phyloP scores from a whole-genome alignment of 2,329 filamentous ascomycete genomes.

The Ophiostoma perfectum region DNA sequence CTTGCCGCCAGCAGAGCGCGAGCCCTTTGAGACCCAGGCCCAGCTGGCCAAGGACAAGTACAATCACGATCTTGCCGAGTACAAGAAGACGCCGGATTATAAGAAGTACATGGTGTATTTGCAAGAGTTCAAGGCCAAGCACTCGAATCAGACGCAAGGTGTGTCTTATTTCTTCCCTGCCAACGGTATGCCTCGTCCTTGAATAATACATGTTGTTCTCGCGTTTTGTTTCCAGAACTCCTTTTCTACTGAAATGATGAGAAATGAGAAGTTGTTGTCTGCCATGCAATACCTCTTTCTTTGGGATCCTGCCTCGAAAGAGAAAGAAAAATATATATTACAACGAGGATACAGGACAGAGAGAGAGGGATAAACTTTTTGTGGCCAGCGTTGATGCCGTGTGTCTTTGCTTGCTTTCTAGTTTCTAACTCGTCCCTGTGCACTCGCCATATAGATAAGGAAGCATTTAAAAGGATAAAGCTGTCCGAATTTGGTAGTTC shows the following conservation, averaged over 20 bases:
- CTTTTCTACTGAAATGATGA: not conserved
- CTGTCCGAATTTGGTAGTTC: conserved; percentile 36
- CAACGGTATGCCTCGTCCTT: conserved; percentile 19
- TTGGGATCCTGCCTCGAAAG: not conserved
- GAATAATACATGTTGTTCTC: conserved; percentile 9
- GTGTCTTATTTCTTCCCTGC: conserved; percentile 28
- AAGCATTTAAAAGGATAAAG: conserved; percentile 47
- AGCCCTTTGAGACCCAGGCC: conserved; percentile 66
- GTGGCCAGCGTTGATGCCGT: conserved; percentile 13
- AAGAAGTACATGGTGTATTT: conserved; percentile 66
- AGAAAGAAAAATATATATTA: not conserved
- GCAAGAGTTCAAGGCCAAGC: conserved; percentile 70
- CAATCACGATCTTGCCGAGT: conserved; percentile 64
- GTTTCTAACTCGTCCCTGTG: conserved; percentile 1
- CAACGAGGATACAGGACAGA: not conserved
- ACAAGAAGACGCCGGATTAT: conserved; percentile 70
- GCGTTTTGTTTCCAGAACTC: conserved; percentile 10
- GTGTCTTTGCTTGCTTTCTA: conserved; percentile 13
- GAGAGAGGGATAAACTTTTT: not conserved
- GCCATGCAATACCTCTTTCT: too few relatives aligned
- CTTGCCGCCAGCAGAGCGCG: conserved; percentile 60
- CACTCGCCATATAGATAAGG: conserved; percentile 38
- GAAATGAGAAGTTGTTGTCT: not conserved
- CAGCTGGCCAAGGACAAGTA: conserved; percentile 71
- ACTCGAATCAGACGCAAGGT: conserved; percentile 55